Conservation (phyloP, 2,329 filamentous ascomycete species). For the Paracoccidioides brasiliensis region DNA sequence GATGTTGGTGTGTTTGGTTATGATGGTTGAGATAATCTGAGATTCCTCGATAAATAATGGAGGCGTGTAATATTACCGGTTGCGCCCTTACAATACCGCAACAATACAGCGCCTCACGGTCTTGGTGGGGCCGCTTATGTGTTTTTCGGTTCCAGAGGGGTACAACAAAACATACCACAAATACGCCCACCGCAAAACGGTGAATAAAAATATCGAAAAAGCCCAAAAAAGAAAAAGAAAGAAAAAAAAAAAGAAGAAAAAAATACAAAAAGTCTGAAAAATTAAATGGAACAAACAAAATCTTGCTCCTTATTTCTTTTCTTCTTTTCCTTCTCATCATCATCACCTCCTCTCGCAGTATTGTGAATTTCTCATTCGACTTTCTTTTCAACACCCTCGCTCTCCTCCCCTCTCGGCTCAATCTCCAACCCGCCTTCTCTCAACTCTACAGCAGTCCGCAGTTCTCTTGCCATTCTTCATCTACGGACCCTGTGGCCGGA, state of each 20-base stretch:
- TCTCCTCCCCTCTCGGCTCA: not conserved
- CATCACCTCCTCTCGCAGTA: not conserved
- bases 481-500: not conserved
- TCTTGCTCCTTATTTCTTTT: not conserved
- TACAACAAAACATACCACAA: too few species aligned
- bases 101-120: not conserved
- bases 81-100: not conserved
- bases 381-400: not conserved
- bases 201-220: conserved; percentile 1
- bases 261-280: too few species aligned
- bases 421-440: too few species aligned
- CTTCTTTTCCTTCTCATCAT: not conserved
- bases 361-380: not conserved
- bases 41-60: too few species aligned
- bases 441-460: not conserved
- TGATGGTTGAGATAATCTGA: too few species aligned
- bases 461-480: not conserved
- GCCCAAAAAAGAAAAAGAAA: not conserved
- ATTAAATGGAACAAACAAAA: too few species aligned
- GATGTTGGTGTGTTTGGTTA: too few species aligned
- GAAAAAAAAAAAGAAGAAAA: not conserved
- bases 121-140: too few species aligned
- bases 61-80: too few species aligned
- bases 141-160: too few species aligned
- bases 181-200: too few species aligned